Evolutionary conservation across 1,139 yeast species (phyloP).

Genomic region (Saccharomycopsis hybrid): DNA sequence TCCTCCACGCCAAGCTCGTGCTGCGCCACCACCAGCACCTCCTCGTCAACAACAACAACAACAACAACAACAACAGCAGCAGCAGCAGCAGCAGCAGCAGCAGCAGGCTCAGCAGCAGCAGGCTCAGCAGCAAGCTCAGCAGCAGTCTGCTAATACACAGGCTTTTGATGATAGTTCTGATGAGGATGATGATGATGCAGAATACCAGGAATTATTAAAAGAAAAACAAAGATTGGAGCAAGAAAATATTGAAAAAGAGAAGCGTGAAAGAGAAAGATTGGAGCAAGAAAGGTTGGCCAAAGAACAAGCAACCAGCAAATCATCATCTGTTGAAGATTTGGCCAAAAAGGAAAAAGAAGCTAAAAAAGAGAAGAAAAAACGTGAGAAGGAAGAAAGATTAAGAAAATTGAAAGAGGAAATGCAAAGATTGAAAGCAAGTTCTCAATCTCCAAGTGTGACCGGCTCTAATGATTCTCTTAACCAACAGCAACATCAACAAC

Average conservation of each 20-base stretch:
- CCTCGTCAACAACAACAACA: slow-evolving; percentile 13
- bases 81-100: slow-evolving; percentile 18
- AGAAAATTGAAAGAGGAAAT: slow-evolving; percentile 18
- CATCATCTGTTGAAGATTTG: neutral
- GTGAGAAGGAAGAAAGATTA: slow-evolving; percentile 19
- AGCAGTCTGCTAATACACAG: no score
- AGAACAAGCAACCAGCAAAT: slow-evolving; percentile 8
- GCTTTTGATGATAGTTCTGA: slow-evolving; percentile 11
- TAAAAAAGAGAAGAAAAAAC: slow-evolving; percentile 17
- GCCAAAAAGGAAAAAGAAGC: slow-evolving; percentile 10
- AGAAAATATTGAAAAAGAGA: slow-evolving; percentile 14
- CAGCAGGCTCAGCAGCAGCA: slow-evolving; percentile 17
- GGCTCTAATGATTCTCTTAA: no score
- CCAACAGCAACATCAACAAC: no score
- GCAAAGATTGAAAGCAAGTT: slow-evolving; percentile 16
- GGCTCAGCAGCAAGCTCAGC: no score
- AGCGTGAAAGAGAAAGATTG: slow-evolving; percentile 6
- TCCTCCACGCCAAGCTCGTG: slow-evolving; percentile 21
- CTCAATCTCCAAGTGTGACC: no score
- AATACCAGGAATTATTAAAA: slow-evolving; percentile 29
- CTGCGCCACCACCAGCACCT: slow-evolving; percentile 18
- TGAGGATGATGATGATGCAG: slow-evolving; percentile 38
- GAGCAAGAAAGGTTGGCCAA: slow-evolving; percentile 8
- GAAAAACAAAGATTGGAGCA: slow-evolving; percentile 19
- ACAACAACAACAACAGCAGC: slow-evolving; percentile 20